Conservation (phyloP, 306 rosid species). For the Glycine latifolia region DNA sequence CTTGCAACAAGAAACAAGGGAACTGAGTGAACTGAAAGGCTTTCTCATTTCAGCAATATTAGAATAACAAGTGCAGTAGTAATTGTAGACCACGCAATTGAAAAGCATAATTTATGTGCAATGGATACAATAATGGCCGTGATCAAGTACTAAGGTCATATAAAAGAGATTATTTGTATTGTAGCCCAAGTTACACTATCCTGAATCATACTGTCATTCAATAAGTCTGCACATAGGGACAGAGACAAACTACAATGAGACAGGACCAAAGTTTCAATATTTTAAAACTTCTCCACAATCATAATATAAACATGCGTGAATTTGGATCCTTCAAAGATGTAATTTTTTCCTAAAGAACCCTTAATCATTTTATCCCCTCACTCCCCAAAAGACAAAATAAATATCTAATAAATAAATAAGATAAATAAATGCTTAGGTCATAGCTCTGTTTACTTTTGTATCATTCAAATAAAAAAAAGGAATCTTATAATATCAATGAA, state of each 20-base stretch:
- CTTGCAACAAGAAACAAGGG: slow-evolving; percentile 55
- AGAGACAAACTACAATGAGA: slow-evolving; percentile 7
- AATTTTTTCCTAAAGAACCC: slow-evolving; percentile 9
- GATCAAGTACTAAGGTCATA: slow-evolving; percentile 14
- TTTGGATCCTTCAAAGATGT: slow-evolving; percentile 31
- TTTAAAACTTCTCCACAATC: slow-evolving; percentile 26
- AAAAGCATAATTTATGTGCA: slow-evolving; percentile 17
- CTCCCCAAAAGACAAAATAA: background rate
- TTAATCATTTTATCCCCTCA: background rate
- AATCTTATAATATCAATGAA: slow-evolving; percentile 11
- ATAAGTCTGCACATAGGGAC: background rate
- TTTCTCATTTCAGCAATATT: slow-evolving; percentile 21
- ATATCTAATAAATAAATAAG: background rate
- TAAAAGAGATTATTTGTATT: slow-evolving; percentile 14
- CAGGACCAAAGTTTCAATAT: background rate
- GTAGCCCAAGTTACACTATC: slow-evolving; percentile 35
- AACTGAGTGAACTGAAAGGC: slow-evolving; percentile 44
- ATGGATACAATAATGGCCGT: slow-evolving; percentile 25
- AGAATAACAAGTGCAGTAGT: slow-evolving; percentile 35
- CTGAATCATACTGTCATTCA: slow-evolving; percentile 24
- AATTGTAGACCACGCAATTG: slow-evolving; percentile 35
- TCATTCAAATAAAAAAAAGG: slow-evolving; percentile 21
- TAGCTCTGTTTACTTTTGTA: slow-evolving; percentile 22
- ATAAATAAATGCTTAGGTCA: background rate
- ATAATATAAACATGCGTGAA: background rate